Conservation (phyloP, 352 stramenopile species). For the Pythium aquatile region DNA sequence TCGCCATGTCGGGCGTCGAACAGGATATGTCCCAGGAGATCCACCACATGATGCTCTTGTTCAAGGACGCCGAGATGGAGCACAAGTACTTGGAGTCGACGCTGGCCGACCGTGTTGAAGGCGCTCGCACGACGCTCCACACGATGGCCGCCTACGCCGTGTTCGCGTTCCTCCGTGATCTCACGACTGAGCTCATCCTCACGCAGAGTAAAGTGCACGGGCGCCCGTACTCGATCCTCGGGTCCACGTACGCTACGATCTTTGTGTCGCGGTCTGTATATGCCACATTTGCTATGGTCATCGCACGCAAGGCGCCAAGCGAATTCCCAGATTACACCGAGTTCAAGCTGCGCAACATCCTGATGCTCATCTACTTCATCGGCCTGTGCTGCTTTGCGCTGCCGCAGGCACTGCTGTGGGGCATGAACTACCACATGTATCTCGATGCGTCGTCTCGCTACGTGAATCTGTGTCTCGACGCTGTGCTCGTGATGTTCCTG, state of each 20-base stretch:
- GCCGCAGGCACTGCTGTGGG: constrained; percentile 52
- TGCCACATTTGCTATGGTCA: constrained; percentile 22
- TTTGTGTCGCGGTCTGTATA: constrained; percentile 42
- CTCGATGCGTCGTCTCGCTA: constrained; percentile 68
- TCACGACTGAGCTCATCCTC: constrained; percentile 48
- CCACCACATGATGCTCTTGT: constrained; percentile 52
- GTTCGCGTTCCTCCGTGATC: constrained; percentile 69
- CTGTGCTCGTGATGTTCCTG: constrained; percentile 80
- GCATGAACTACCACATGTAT: constrained; percentile 50
- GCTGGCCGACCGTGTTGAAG: constrained; percentile 56
- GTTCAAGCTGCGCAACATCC: constrained; percentile 56
- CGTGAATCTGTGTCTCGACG: constrained; percentile 77
- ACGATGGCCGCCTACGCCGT: constrained; percentile 53
- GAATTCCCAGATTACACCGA: constrained; percentile 65
- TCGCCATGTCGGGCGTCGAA: constrained; percentile 42
- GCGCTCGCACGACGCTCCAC: constrained; percentile 55
- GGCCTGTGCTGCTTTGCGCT: constrained; percentile 52
- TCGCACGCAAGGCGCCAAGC: constrained; percentile 36
- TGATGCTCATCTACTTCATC: constrained; percentile 60
- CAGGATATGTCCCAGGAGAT: constrained; percentile 71
- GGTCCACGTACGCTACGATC: constrained; percentile 44
- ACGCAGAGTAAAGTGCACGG: constrained; percentile 23
- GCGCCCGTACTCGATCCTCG: constrained; percentile 22
- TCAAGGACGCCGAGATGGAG: constrained; percentile 73
- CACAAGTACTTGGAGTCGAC: constrained; percentile 72